phyloP scores from a whole-genome alignment of 495 filamentous ascomycete genomes.

The Hypoxylon fragiforme region DNA sequence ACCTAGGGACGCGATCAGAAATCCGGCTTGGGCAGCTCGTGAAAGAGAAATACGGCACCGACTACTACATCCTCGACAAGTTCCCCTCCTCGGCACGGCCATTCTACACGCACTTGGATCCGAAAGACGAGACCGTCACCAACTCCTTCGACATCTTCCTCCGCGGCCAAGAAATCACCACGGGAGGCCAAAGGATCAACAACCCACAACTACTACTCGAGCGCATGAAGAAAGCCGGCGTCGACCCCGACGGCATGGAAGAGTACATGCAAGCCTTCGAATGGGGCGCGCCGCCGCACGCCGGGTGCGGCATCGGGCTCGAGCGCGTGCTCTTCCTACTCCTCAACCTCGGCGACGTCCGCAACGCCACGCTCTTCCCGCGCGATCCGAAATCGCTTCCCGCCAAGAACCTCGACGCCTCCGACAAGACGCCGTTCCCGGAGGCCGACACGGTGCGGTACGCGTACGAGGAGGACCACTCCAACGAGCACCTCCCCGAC shows the following conservation, averaged over 20 bases:
- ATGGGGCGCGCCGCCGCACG: conserved; percentile 87
- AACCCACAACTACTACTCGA: conserved; percentile 72
- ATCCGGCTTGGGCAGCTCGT: conserved; percentile 82
- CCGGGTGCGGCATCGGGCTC: conserved; percentile 85
- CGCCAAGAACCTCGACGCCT: conserved; percentile 44
- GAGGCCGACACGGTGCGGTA: conserved; percentile 73
- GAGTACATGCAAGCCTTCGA: conserved; percentile 89
- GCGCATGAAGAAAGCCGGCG: conserved; percentile 73
- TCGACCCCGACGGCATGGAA: conserved; percentile 75
- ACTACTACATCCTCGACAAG: conserved; percentile 95
- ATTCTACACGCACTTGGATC: conserved; percentile 93
- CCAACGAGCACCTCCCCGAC: conserved; percentile 63
- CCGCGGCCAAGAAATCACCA: conserved; percentile 90
- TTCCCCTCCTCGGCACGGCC: conserved; percentile 82
- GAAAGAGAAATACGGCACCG: conserved; percentile 82
- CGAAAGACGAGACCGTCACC: conserved; percentile 68
- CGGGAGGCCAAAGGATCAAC: conserved; percentile 90
- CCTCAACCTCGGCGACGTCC: conserved; percentile 83
- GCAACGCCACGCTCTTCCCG: conserved; percentile 79
- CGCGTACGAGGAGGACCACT: conserved; percentile 47
- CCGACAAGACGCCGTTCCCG: conserved; percentile 68
- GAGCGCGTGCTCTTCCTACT: conserved; percentile 86
- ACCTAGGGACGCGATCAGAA: conserved; percentile 82
- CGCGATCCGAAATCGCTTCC: conserved; percentile 83
- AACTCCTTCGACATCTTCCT: conserved; percentile 97